Evolutionary conservation across 1,284 basidiomycete genomes (phyloP), one percentile per base, ranked within the genome.

Genomic region (Chalciporus sp.): DNA sequence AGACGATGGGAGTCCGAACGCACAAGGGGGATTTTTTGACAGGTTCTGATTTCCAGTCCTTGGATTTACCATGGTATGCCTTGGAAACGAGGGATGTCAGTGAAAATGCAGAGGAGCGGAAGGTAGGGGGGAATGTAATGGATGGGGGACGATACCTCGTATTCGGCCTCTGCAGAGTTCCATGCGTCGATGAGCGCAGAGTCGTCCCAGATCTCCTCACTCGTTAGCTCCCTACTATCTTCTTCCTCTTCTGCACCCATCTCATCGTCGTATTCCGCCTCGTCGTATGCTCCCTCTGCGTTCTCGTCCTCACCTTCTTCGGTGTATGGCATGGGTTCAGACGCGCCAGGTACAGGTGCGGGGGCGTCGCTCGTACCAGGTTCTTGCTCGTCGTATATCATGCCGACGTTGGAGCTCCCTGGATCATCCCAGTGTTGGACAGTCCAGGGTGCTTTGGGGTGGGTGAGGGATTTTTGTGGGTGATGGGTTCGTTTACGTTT

Each of bases 171-270:
- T 17, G 89, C 90, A 55, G 89, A 84, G 66, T 91, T 80, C 90
- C 90, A 92, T 20, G 89, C 90, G 50, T 86, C 78, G 42, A 92
- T 81, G 53, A 92, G 78, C 4, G 86, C 88, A 40, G 87, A 86
- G 65, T 92, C 89, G 60, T 92, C 90, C 89, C 89, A 92, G 39
- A 90, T 83, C 63, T 92, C 90, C 47, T 84, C 80, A 39, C 86
- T 78, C 5, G 84, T 84, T 52, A 91, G 75, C 53, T 82, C 77
- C 47, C 84, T 76, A 58, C 82, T 83, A 62, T 84, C 79, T 43
- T 80, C 78, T 46, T 74, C 72, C 9, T 73, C 67, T 14, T 53
- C 59, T 17, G 51, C 55, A 44, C 49, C 53, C 9, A 55, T 60
- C 5, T 58, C 56, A 9, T 49, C 53, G 2, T 16, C 49, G 29